Evolutionary conservation across 441 rosid genomes (phyloP), one percentile per base, ranked within the genome.

Genomic region (Iberis amara): DNA sequence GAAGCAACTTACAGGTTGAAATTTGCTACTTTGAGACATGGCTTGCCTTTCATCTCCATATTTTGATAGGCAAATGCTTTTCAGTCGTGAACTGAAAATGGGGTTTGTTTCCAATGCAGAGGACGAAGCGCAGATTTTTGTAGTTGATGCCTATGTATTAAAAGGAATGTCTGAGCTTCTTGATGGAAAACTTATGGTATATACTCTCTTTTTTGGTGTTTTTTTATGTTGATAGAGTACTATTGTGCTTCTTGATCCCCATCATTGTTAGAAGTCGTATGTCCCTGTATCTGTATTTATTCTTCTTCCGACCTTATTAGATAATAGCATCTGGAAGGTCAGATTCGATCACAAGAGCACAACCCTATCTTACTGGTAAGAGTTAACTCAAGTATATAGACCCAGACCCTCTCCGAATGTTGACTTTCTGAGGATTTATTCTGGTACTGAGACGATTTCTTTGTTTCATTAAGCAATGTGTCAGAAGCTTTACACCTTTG

Each of bases 311-410:
- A 21, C 41, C 38, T 50, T 59, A 57, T 65, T 39, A 90, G 98
- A 79, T 87, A 46, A 60, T 78, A 44, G 75, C 90, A 52, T 87
- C 96, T n/a, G 98, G 98, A 73, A 75, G 68, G 55, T 66, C 79
- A 41, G 91, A 90, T 68, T 75, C 98, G 24, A 68, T 80, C 64
- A 69, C 78, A 60, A 87, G 74, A 74, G 96, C 95, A 30, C 80
- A 66, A 6, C 96, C 95, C 23, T 68, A 78, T 75, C 95, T 91
- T 47, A 75, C 78, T 26, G 96, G 98, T 91, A 80, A 66, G 59
- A 48, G 64, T 42, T 37, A 12, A 61, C 55, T 50, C 44, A 37
- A 51, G 49, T 61, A n/a, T 46, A 10, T n/a, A n/a, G n/a, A n/a
- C n/a, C n/a, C 31, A 52, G 50, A 46, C 44, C 28, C 37, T 26